These are phyloP conservation scores for Torulaspora globosa DNA, from an alignment of 1,139 yeast species.

Conservation along the genomic window DNA sequence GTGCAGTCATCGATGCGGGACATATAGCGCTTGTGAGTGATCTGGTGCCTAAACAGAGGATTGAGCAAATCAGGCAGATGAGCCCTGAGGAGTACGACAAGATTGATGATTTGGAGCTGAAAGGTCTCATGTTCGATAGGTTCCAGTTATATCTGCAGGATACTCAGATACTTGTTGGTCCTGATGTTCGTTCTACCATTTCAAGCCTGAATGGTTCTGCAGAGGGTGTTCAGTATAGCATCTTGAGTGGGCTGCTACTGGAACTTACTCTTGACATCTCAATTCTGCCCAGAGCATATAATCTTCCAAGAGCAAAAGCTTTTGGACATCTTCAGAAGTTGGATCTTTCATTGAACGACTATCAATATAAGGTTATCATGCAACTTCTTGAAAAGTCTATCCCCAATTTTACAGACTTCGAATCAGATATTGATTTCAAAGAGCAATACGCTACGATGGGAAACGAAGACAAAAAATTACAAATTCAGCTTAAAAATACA, in stretches of 20 bases:
- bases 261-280: slow-evolving; percentile 73
- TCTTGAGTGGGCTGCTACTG: slow-evolving; percentile 73
- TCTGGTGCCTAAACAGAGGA: slow-evolving; percentile 64
- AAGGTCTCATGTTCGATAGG: slow-evolving; percentile 83
- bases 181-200: slow-evolving; percentile 72
- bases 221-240: slow-evolving; percentile 40
- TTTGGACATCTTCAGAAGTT: slow-evolving; percentile 80
- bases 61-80: slow-evolving; percentile 68
- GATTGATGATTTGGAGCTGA: slow-evolving; percentile 69
- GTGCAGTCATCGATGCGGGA: slow-evolving; percentile 93
- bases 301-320: slow-evolving; percentile 66
- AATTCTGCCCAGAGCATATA: slow-evolving; percentile 74
- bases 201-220: slow-evolving; percentile 55
- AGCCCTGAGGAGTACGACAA: slow-evolving; percentile 59
- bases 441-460: slow-evolving; percentile 24
- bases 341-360: slow-evolving; percentile 72
- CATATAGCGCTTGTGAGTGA: slow-evolving; percentile 83
- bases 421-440: slow-evolving; percentile 27
- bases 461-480: slow-evolving; percentile 24
- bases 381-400: slow-evolving; percentile 65
- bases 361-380: slow-evolving; percentile 85
- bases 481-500: slow-evolving; percentile 22
- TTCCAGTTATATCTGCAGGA: slow-evolving; percentile 74
- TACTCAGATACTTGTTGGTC: slow-evolving; percentile 85
- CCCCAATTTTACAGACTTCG: slow-evolving; percentile 51